Conservation (phyloP, 805 yeast genomes). For the Barnettozyma populi region DNA sequence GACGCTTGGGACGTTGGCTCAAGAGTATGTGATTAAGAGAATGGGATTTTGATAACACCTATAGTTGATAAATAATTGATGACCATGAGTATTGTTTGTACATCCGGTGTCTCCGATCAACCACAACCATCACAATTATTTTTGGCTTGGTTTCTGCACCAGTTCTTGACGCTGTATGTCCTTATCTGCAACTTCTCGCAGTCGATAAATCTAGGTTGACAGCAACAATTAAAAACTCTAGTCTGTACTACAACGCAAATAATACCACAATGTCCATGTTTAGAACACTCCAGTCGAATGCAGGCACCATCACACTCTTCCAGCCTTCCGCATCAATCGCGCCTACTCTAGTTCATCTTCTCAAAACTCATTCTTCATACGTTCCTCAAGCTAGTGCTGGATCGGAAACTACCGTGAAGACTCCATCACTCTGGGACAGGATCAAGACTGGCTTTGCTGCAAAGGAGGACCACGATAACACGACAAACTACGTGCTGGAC, state of each 20-base stretch:
- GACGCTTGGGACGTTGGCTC: conserved; percentile 83
- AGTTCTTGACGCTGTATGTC: background rate
- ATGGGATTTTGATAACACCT: conserved; percentile 42
- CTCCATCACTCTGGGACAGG: conserved; percentile 15
- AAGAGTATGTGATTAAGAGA: conserved; percentile 82
- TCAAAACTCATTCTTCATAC: conserved; percentile 5
- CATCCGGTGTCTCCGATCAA: too few species aligned
- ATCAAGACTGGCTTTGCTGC: conserved; percentile 15
- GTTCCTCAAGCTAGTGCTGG: background rate
- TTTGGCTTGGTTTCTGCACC: background rate
- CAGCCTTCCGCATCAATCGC: conserved; percentile 19
- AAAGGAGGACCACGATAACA: conserved; percentile 9
- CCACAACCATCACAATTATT: background rate
- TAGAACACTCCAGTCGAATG: conserved; percentile 38
- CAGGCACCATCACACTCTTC: conserved; percentile 43
- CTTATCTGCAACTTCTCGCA: background rate
- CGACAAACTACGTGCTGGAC: conserved; percentile 1
- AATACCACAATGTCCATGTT: conserved; percentile 40
- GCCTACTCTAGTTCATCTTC: conserved; percentile 4
- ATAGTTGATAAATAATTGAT: background rate
- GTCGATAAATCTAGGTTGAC: background rate
- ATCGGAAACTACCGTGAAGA: background rate
- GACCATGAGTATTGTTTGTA: background rate
- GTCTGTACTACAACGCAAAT: background rate
- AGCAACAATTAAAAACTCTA: background rate